Conservation (phyloP, 805 yeast species). For the Candida cerambycidarum region DNA sequence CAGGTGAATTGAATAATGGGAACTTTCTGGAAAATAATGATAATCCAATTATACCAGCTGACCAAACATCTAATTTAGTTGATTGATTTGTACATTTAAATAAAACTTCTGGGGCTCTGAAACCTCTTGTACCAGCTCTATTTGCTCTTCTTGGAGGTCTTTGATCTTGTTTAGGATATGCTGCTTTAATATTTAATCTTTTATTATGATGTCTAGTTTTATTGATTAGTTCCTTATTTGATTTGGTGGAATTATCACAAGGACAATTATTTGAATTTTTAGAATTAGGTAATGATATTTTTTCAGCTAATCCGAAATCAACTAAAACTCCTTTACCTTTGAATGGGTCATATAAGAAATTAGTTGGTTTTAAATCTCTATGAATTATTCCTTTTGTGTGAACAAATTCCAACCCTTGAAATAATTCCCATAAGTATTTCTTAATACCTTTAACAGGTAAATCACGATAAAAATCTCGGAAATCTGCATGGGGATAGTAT, state of each 20-base stretch:
- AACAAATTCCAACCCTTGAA: constrained; percentile 72
- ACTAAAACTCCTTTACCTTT: constrained; percentile 77
- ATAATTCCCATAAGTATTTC: constrained; percentile 73
- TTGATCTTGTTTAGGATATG: constrained; percentile 84
- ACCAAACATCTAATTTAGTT: constrained; percentile 85
- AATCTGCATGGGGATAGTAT: constrained; percentile 86
- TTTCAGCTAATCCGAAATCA: constrained; percentile 91
- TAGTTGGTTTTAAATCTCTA: constrained; percentile 53
- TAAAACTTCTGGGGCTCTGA: constrained; percentile 90
- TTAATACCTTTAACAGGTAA: constrained; percentile 78
- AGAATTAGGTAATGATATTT: constrained; percentile 18
- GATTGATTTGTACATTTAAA: constrained; percentile 83
- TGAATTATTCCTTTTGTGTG: constrained; percentile 42
- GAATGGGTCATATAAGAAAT: constrained; percentile 67
- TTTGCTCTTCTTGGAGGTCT: constrained; percentile 91
- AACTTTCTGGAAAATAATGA: constrained; percentile 77
- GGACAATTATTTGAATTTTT: constrained; percentile 48
- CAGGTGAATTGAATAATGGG: constrained; percentile 92
- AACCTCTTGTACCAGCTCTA: constrained; percentile 95
- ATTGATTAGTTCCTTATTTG: constrained; percentile 12
- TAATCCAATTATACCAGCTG: constrained; percentile 84
- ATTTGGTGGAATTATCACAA: constrained; percentile 35
- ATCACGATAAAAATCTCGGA: constrained; percentile 80
- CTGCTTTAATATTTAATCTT: constrained; percentile 36
- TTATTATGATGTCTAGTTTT: constrained; percentile 18